Evolutionary conservation across 371 early-diverging fungal species (phyloP).

Genomic region (Conidiobolus incongruus): DNA sequence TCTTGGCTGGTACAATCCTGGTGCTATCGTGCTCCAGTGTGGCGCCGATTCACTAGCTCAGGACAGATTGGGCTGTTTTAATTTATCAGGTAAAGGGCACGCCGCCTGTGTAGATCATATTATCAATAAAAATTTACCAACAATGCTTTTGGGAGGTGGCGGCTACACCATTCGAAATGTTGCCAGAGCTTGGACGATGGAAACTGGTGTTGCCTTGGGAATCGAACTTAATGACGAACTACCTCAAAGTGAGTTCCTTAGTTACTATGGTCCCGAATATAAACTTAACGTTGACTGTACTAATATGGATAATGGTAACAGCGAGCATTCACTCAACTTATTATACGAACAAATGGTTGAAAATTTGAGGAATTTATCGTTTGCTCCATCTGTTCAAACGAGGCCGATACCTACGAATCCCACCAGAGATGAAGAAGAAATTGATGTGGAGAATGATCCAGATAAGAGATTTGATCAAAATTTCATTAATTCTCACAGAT

Average conservation of each 20-base stretch:
- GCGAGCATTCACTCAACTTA: slow-evolving; percentile 77
- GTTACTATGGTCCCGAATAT: slow-evolving; percentile 89
- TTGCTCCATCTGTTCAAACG: slow-evolving; percentile 93
- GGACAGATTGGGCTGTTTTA: slow-evolving; percentile 97
- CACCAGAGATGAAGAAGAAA: slow-evolving; percentile 18
- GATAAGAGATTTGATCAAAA: too few relatives aligned
- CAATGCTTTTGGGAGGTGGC: slow-evolving; percentile 95
- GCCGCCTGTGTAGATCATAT: slow-evolving; percentile 87
- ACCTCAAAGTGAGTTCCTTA: slow-evolving; percentile 88
- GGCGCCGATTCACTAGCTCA: slow-evolving; percentile 99
- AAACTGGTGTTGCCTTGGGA: slow-evolving; percentile 82
- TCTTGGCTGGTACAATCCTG: slow-evolving; percentile 88
- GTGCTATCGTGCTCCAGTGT: slow-evolving; percentile 96
- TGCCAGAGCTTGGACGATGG: slow-evolving; percentile 94
- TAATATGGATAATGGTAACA: slow-evolving; percentile 93
- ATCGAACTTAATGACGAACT: slow-evolving; percentile 46
- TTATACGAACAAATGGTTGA: slow-evolving; percentile 70
- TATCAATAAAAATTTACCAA: slow-evolving; percentile 77
- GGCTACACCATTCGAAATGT: slow-evolving; percentile 99
- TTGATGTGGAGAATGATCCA: too few relatives aligned
- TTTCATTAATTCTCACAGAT: too few relatives aligned
- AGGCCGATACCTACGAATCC: slow-evolving; percentile 25
- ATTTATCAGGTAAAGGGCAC: slow-evolving; percentile 77
- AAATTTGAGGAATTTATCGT: slow-evolving; percentile 62
- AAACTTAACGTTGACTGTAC: slow-evolving; percentile 77